Evolutionary conservation across 768 basidiomycete species (phyloP), one percentile per base, ranked within the genome.

Genomic region (Candolleomyces efflorescens): DNA sequence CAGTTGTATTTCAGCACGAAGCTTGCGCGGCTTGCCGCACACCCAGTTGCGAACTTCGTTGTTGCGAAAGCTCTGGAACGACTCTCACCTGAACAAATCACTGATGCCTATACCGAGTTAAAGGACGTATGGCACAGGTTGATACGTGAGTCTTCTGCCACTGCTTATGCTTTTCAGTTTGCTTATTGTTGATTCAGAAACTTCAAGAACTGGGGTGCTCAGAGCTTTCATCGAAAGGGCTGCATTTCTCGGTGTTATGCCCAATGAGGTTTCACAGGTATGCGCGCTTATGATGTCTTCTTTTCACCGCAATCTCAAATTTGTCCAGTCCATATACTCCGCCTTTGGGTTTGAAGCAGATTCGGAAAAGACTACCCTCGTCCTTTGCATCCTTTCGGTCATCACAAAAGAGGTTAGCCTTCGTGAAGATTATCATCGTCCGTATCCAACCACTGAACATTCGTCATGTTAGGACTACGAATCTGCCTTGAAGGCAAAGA

Each of bases 41-140:
- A 99, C 70, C 93, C 95, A 2, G 90, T 95, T 2, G 94, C 92
- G 12, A 99, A 98, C 67, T 99, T 94, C 64, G 94, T 98, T 20
- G 78, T 94, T 4, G 89, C 94, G 0, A 88, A 85, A 68, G 90
- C 87, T 0, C 62, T 95, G 24, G 83, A 83, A 51, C 77, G 91
- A 47, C 68, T 86, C 12, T 75, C 80, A n/a, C 75, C 71, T 17
- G 71, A 73, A 3, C 83, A 89, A 59, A 67, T 98, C 36, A 68
- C 69, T 1, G 75, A 72, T 5, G 76, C 83, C 15, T 78, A 86
- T 46, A 63, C 70, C n/a, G 91, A 94, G 65, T 74, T 94, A 36
- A 69, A 75, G 47, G 75, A 69, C 37, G 68, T 76, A 41, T 83
- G 89, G 81, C 71, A 68, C 54, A 92, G 82, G 60, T 65, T 88